phyloP scores from a whole-genome alignment of 768 basidiomycete genomes.

The Kwoniella pini region DNA sequence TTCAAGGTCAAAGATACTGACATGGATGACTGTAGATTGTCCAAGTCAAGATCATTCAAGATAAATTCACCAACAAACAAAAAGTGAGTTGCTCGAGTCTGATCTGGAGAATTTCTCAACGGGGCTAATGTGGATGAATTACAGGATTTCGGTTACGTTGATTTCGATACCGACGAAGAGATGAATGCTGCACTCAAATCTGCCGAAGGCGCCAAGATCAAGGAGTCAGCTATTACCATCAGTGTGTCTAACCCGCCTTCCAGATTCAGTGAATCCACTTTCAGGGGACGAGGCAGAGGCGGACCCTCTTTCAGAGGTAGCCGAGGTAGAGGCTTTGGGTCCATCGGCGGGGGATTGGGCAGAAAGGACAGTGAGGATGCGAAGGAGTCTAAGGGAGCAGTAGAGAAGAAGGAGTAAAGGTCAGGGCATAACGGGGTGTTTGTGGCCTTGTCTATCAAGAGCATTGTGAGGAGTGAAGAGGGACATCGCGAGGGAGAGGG shows the following conservation, averaged over 20 bases:
- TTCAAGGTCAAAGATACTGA: conserved; percentile 51
- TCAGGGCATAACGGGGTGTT: too few species aligned
- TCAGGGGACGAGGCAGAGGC: conserved; percentile 24
- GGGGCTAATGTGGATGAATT: background rate
- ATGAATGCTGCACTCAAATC: conserved; percentile 78
- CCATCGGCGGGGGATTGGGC: conserved; percentile 9
- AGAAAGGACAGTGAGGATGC: background rate
- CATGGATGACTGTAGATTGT: conserved; percentile 28
- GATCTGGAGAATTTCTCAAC: background rate
- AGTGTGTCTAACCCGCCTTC: conserved; percentile 48
- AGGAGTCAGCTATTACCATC: conserved; percentile 37
- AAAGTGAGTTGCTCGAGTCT: conserved; percentile 22
- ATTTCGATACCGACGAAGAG: conserved; percentile 82
- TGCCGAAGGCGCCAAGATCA: conserved; percentile 60
- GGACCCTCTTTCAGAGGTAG: conserved; percentile 13
- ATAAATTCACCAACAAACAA: conserved; percentile 35
- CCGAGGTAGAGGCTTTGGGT: conserved; percentile 28
- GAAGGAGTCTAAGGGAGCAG: background rate
- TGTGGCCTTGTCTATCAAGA: background rate
- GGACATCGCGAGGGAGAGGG: background rate
- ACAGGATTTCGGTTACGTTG: conserved; percentile 73
- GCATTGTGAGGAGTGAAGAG: conserved; percentile 2
- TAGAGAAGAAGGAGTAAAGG: background rate
- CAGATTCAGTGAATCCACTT: conserved; percentile 2
- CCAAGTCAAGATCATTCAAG: conserved; percentile 42